A percentile compares a stretch with the other conserved stretches of the same genome.
phyloP scores from a whole-genome alignment of 202 grass and related monocot species.

The Setaria viridis region DNA sequence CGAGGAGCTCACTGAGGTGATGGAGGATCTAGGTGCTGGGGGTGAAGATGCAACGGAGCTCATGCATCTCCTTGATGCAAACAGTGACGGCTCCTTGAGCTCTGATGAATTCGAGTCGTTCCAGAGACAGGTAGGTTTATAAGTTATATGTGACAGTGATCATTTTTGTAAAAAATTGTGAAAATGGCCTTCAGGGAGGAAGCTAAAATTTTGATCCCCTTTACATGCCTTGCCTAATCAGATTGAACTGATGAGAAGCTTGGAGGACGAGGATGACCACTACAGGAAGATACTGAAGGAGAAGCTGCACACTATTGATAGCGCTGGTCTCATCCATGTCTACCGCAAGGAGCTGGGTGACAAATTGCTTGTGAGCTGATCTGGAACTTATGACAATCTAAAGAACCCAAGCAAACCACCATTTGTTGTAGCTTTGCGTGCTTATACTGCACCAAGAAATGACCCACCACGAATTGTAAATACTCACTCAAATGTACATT shows the following conservation, averaged over 20 bases:
- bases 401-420: neutral
- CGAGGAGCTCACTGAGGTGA: slow-evolving; percentile 90
- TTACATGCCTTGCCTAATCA: slow-evolving; percentile 32
- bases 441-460: neutral
- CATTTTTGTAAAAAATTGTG: neutral
- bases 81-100: slow-evolving; percentile 89
- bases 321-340: slow-evolving; percentile 80
- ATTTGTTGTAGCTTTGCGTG: slow-evolving; percentile 27
- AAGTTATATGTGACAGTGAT: neutral
- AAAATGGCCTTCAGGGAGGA: neutral
- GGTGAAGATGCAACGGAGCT: slow-evolving; percentile 76
- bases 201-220: neutral
- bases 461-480: slow-evolving; percentile 32
- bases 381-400: neutral
- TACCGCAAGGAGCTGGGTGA: slow-evolving; percentile 84
- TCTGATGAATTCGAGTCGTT: slow-evolving; percentile 89
- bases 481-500: slow-evolving; percentile 14
- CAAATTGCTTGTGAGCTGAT: slow-evolving; percentile 60
- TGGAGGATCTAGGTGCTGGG: slow-evolving; percentile 89
- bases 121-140: slow-evolving; percentile 75
- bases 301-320: slow-evolving; percentile 79
- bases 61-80: slow-evolving; percentile 90
- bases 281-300: slow-evolving; percentile 82
- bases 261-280: slow-evolving; percentile 82
- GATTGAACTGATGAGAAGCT: slow-evolving; percentile 79